Evolutionary conservation across 108 stramenopile species (phyloP).

Genomic region (Cyclotella cryptica): DNA sequence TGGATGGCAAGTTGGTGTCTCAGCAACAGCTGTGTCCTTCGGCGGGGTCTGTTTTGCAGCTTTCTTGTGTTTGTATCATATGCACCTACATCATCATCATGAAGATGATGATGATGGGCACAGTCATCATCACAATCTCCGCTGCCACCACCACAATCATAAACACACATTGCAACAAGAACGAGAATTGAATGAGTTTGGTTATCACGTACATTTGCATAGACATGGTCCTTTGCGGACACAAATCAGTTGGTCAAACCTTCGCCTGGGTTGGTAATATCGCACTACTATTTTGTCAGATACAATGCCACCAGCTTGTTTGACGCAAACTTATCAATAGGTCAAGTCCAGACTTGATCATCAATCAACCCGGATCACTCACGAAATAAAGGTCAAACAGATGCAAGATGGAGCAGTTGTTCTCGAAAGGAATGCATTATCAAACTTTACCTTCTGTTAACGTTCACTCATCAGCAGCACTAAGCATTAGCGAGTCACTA

Average conservation of each 20-base stretch:
- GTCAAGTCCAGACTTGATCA: no score
- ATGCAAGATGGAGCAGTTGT: no score
- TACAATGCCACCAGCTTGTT: no score
- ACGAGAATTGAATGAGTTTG: conserved; percentile 22
- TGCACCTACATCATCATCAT: conserved; percentile 32
- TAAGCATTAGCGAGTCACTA: no score
- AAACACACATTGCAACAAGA: conserved; percentile 36
- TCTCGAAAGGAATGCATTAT: no score
- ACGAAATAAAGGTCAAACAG: no score
- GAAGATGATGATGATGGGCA: neutral
- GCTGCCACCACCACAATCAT: neutral
- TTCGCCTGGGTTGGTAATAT: neutral
- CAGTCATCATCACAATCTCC: conserved; percentile 27
- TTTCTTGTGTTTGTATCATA: conserved; percentile 38
- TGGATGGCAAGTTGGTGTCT: conserved; percentile 32
- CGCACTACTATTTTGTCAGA: no score
- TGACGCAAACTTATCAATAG: no score
- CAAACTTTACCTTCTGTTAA: no score
- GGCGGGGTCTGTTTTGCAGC: conserved; percentile 16
- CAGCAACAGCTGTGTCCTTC: conserved; percentile 28
- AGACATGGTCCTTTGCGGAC: conserved; percentile 13
- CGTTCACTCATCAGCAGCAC: no score
- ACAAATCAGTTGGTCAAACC: neutral
- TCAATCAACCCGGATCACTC: no score
- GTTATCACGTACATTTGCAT: conserved; percentile 36